Percentiles rank a stretch among this genome's conserved stretches.
Evolutionary conservation across 805 yeast genomes (phyloP).

Genomic region (Maudiozyma saulgeensis): DNA sequence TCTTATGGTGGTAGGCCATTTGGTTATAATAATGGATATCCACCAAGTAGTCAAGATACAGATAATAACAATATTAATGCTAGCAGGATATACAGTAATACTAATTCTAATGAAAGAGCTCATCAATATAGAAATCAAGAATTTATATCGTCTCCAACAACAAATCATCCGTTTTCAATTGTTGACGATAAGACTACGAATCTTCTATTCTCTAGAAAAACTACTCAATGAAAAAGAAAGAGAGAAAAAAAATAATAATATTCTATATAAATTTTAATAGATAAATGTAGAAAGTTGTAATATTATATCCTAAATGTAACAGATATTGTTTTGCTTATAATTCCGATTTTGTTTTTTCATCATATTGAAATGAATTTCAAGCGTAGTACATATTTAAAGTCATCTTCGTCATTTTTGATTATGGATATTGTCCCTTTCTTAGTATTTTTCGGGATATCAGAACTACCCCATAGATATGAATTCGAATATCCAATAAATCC

Average conservation of each 20-base stretch:
- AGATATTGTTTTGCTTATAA: not conserved
- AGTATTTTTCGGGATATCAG: constrained; percentile 33
- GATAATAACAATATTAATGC: not conserved
- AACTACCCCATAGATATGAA: constrained; percentile 49
- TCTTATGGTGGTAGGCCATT: too few species aligned
- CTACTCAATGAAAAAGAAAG: not conserved
- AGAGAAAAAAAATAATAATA: not conserved
- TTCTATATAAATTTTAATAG: not conserved
- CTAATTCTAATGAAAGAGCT: not conserved
- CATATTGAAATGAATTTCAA: not conserved
- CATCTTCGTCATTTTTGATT: constrained; percentile 29
- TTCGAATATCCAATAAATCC: constrained; percentile 53
- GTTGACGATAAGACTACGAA: constrained; percentile 7
- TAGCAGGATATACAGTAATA: not conserved
- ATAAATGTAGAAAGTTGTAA: not conserved
- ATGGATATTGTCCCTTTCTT: constrained; percentile 39
- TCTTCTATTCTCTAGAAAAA: not conserved
- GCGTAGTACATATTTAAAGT: constrained; percentile 26
- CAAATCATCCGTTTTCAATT: constrained; percentile 1
- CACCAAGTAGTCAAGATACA: not conserved
- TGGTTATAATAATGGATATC: not conserved
- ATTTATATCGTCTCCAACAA: not conserved
- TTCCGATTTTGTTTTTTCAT: too few species aligned
- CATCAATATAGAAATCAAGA: constrained; percentile 1
- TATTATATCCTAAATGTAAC: not conserved